Percentiles rank a stretch among this genome's conserved stretches.
These are phyloP conservation scores for Komagataella kurtzmanii DNA, from an alignment of 805 yeast genomes.

Conservation along the genomic window DNA sequence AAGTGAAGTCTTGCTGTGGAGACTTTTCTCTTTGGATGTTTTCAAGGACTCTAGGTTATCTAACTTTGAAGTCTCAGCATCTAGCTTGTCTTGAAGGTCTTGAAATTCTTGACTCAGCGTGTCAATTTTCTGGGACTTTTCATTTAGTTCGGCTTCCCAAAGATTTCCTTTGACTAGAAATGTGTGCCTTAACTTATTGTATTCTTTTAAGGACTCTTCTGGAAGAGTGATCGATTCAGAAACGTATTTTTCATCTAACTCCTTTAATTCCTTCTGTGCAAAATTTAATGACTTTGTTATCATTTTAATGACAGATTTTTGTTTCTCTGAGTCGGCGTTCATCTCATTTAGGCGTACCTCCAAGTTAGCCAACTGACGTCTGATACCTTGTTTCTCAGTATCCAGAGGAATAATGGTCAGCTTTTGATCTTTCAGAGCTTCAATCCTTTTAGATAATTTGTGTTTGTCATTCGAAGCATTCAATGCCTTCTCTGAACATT, in stretches of 20 bases:
- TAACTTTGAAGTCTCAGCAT: not conserved
- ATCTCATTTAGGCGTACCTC: slow-evolving; percentile 33
- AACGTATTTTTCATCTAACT: slow-evolving; percentile 4
- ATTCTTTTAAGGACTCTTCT: slow-evolving; percentile 39
- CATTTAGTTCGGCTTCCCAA: slow-evolving; percentile 33
- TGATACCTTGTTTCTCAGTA: slow-evolving; percentile 39
- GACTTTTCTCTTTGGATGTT: not conserved
- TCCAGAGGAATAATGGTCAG: slow-evolving; percentile 47
- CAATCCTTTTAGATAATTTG: slow-evolving; percentile 20
- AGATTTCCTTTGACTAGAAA: slow-evolving; percentile 46
- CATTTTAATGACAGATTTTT: slow-evolving; percentile 29
- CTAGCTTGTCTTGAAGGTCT: not conserved
- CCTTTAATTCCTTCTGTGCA: slow-evolving; percentile 14
- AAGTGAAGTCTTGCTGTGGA: not conserved
- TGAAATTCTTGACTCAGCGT: not conserved
- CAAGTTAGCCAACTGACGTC: slow-evolving; percentile 37
- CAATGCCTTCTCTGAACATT: slow-evolving; percentile 32
- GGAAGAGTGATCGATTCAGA: slow-evolving; percentile 16
- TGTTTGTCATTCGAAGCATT: slow-evolving; percentile 26
- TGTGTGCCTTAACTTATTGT: slow-evolving; percentile 40
- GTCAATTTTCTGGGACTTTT: slow-evolving; percentile 18
- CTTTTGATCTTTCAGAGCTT: slow-evolving; percentile 28
- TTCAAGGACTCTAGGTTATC: not conserved
- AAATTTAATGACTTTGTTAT: slow-evolving; percentile 12
- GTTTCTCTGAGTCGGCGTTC: slow-evolving; percentile 28